Evolutionary conservation across 352 stramenopile genomes (phyloP).

Genomic region (Globisporangium mamillatum): DNA sequence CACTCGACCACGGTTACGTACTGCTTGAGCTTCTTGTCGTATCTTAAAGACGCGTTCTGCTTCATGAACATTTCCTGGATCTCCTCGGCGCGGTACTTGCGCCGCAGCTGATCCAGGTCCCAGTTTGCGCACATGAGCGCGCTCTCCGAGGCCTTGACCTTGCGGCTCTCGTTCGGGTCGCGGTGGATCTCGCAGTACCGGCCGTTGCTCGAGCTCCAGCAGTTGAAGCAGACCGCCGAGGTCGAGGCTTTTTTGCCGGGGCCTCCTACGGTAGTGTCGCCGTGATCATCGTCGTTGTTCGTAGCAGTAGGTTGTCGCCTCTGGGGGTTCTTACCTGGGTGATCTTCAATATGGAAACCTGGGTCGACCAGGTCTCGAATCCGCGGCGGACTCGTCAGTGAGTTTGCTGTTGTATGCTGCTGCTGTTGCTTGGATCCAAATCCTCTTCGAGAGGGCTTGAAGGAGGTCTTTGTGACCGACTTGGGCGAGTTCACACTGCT

Average conservation of each 20-base stretch:
- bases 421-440: background rate
- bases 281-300: background rate
- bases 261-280: background rate
- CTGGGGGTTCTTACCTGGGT: background rate
- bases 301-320: background rate
- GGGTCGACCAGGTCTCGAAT: constrained; percentile 76
- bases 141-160: constrained; percentile 59
- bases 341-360: constrained; percentile 55
- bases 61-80: constrained; percentile 93
- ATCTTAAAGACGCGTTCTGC: constrained; percentile 83
- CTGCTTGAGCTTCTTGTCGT: constrained; percentile 80
- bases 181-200: constrained; percentile 73
- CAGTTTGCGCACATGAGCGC: constrained; percentile 92
- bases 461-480: constrained; percentile 18
- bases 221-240: constrained; percentile 87
- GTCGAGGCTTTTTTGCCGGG: background rate
- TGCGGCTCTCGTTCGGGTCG: constrained; percentile 46
- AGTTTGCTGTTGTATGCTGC: constrained; percentile 8
- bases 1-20: constrained; percentile 90
- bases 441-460: constrained; percentile 12
- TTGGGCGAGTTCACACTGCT: constrained; percentile 8
- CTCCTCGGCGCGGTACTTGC: constrained; percentile 87
- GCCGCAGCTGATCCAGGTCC: constrained; percentile 84
- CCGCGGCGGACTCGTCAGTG: constrained; percentile 32
- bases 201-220: constrained; percentile 89